These are phyloP conservation scores for Leccinum fibrillosum DNA, from an alignment of 768 basidiomycete species.

Conservation along the genomic window DNA sequence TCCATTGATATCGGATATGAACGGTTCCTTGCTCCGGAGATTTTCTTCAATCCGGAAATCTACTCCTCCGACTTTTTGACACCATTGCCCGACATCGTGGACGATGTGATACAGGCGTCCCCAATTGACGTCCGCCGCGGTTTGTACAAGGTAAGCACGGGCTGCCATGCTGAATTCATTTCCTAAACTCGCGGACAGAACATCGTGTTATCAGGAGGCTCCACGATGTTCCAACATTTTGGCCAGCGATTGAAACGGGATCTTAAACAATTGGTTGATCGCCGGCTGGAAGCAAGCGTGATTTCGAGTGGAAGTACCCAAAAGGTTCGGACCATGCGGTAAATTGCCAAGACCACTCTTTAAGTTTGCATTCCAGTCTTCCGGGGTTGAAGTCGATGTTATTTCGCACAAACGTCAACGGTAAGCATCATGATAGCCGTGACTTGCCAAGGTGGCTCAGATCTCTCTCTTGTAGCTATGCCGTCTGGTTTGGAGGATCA, in stretches of 20 bases:
- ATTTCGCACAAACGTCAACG: constrained; percentile 98
- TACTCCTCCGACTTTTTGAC: constrained; percentile 97
- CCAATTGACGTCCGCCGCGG: constrained; percentile 98
- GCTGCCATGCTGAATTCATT: background rate
- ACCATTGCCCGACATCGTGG: constrained; percentile 93
- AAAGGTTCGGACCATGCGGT: constrained; percentile 49
- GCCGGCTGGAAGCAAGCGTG: constrained; percentile 76
- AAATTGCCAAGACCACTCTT: background rate
- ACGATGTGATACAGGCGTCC: constrained; percentile 91
- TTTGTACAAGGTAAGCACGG: constrained; percentile 76
- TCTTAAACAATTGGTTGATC: constrained; percentile 90
- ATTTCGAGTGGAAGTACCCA: constrained; percentile 68
- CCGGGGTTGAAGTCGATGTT: constrained; percentile 96
- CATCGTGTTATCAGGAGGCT: constrained; percentile 95
- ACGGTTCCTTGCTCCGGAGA: constrained; percentile 97
- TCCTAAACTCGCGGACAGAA: constrained; percentile 51
- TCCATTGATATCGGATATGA: constrained; percentile 94
- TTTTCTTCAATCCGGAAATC: constrained; percentile 99
- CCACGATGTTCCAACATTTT: constrained; percentile 99
- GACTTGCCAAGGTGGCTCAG: constrained; percentile 1
- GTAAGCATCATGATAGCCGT: constrained; percentile 35
- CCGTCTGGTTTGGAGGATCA: constrained; percentile 98
- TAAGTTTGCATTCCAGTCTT: constrained; percentile 54
- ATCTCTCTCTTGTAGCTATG: constrained; percentile 50
- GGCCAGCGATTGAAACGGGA: constrained; percentile 96